Conservation (phyloP, 139 green algal species). For the Gonium pectorale region DNA sequence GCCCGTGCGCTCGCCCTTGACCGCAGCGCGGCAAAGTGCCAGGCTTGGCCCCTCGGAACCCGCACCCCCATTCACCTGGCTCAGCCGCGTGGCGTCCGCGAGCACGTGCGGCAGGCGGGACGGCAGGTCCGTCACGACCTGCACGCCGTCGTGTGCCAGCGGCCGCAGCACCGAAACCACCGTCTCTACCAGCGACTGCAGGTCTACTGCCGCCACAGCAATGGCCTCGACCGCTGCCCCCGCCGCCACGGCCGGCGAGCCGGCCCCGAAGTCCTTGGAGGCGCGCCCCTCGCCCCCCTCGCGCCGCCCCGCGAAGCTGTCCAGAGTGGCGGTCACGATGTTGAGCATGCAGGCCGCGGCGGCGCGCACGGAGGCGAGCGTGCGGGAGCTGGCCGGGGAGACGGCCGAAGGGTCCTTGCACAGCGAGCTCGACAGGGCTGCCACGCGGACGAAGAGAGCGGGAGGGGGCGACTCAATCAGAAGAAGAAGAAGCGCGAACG, state of each 20-base stretch:
- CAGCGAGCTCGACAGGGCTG: slow-evolving; percentile 53
- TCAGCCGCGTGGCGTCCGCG: slow-evolving; percentile 49
- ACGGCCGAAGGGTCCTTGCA: slow-evolving; percentile 45
- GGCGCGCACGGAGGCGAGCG: slow-evolving; percentile 59
- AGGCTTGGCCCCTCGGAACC: too few relatives aligned
- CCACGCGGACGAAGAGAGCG: too few relatives aligned
- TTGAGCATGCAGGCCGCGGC: slow-evolving; percentile 61
- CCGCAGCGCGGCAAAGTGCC: too few relatives aligned
- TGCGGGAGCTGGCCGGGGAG: slow-evolving; percentile 12
- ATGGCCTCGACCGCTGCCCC: not conserved
- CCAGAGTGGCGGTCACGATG: slow-evolving; percentile 59
- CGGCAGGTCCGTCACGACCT: slow-evolving; percentile 52
- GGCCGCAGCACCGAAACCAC: slow-evolving; percentile 57
- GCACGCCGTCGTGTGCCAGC: slow-evolving; percentile 58
- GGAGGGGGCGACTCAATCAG: too few relatives aligned
- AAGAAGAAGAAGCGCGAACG: too few relatives aligned
- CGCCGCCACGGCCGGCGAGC: not conserved
- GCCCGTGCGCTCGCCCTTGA: too few relatives aligned
- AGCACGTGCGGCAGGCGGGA: slow-evolving; percentile 47
- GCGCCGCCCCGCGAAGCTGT: slow-evolving; percentile 14
- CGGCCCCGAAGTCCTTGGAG: too few relatives aligned
- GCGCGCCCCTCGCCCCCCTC: not conserved
- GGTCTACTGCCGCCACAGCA: slow-evolving; percentile 1
- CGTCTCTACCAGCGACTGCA: slow-evolving; percentile 52
- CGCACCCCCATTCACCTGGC: slow-evolving; percentile 37